Conservation (phyloP, 768 basidiomycete genomes). For the Termitomyces sp. region DNA sequence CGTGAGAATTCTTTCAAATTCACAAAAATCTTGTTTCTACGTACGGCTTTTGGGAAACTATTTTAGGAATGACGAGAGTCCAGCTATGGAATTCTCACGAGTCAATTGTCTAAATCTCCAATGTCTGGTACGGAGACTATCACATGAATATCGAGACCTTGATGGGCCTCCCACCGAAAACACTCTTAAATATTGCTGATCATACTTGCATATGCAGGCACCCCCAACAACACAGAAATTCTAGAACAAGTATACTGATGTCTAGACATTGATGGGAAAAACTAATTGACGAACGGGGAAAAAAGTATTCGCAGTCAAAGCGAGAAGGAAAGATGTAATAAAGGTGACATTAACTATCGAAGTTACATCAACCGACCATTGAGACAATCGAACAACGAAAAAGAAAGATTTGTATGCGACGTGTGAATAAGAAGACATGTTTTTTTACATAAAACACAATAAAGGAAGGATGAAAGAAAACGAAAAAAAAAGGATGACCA, state of each 20-base stretch:
- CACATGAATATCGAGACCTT: not conserved
- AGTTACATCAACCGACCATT: constrained; percentile 10
- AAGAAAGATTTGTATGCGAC: constrained; percentile 2
- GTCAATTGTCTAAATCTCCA: not conserved
- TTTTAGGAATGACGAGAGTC: not conserved
- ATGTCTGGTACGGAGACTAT: not conserved
- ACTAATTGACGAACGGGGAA: too few relatives aligned
- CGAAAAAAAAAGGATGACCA: not conserved
- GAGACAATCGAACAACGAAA: constrained; percentile 4
- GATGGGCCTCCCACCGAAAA: not conserved
- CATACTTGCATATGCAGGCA: too few relatives aligned
- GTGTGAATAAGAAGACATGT: constrained; percentile 1
- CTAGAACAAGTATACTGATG: too few relatives aligned
- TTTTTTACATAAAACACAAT: not conserved
- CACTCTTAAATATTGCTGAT: not conserved
- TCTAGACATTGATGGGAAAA: not conserved
- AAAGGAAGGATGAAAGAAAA: not conserved
- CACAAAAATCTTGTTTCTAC: not conserved
- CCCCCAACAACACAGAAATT: too few relatives aligned
- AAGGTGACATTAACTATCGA: constrained; percentile 9
- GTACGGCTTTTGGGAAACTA: not conserved
- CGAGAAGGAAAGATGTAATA: not conserved
- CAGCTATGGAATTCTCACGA: not conserved
- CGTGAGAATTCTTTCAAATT: not conserved
- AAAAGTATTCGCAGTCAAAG: not conserved